Percentiles rank a stretch among this genome's conserved stretches.
Evolutionary conservation across 2,329 filamentous ascomycete genomes (phyloP).

Genomic region (Clonostachys rosea): DNA sequence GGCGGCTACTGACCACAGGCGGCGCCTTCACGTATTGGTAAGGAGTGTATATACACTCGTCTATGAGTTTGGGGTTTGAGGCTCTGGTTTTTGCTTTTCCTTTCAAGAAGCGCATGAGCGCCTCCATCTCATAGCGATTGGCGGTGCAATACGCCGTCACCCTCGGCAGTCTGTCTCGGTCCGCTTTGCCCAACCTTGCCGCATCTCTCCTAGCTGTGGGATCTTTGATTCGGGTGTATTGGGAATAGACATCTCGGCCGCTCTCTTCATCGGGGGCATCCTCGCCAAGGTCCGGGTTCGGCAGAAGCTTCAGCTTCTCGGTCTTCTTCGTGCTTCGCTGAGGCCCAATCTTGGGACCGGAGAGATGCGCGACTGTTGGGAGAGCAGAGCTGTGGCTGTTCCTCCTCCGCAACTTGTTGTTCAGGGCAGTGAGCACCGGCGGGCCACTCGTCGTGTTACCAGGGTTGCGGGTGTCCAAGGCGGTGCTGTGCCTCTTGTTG

Average conservation of each 20-base stretch:
- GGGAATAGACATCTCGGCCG: constrained; percentile 91
- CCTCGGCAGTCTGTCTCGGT: constrained; percentile 78
- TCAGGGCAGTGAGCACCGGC: constrained; percentile 71
- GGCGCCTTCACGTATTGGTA: constrained; percentile 67
- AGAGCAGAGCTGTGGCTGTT: constrained; percentile 66
- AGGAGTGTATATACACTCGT: constrained; percentile 96
- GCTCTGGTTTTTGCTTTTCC: constrained; percentile 72
- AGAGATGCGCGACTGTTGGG: constrained; percentile 21
- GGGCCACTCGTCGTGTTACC: constrained; percentile 21
- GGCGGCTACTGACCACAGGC: constrained; percentile 3
- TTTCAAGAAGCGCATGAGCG: constrained; percentile 86
- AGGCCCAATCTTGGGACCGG: constrained; percentile 74
- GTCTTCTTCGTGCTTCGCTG: constrained; percentile 93
- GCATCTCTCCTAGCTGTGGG: constrained; percentile 89
- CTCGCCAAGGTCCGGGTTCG: constrained; percentile 78
- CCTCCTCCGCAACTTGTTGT: constrained; percentile 80
- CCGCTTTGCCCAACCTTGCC: constrained; percentile 86
- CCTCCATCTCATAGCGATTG: constrained; percentile 85
- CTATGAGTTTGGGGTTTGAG: constrained; percentile 85
- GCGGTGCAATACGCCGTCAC: constrained; percentile 98
- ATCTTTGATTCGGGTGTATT: constrained; percentile 97
- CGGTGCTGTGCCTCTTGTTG: constrained; percentile 13
- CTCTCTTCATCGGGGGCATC: constrained; percentile 82
- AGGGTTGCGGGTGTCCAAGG: constrained; percentile 21
- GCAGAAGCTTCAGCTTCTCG: constrained; percentile 95